Conservation (phyloP, 768 basidiomycete species). For the Suillus clintonianus region DNA sequence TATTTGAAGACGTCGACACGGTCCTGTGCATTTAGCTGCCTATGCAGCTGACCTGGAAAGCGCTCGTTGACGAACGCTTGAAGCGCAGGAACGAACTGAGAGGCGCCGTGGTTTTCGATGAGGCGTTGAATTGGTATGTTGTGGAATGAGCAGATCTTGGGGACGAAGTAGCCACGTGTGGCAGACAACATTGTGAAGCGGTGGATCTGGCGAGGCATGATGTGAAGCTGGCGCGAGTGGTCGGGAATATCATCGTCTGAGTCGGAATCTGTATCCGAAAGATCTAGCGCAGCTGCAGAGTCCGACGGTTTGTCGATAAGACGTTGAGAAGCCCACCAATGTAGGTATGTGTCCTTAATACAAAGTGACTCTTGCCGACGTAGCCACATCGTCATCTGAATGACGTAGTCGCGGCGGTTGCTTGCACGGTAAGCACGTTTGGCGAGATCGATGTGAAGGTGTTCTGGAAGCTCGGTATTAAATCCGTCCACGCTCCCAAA, state of each 20-base stretch:
- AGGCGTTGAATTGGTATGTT: neutral
- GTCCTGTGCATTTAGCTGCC: neutral
- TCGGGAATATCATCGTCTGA: no score
- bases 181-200: no score
- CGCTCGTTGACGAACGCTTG: neutral
- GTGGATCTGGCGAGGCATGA: no score
- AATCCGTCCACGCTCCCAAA: constrained; percentile 29
- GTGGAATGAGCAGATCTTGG: neutral
- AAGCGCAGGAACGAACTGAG: neutral
- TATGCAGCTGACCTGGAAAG: no score
- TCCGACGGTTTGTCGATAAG: no score
- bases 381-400: constrained; percentile 34
- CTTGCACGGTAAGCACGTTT: constrained; percentile 32
- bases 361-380: constrained; percentile 3
- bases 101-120: neutral
- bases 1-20: neutral
- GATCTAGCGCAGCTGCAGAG: no score
- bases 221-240: no score
- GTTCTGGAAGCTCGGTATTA: constrained; percentile 33
- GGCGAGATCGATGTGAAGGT: constrained; percentile 32
- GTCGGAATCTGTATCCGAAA: no score
- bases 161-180: neutral
- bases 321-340: no score
- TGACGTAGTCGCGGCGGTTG: constrained; percentile 29
- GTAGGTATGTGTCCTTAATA: no score